Percentiles rank a stretch among this genome's conserved stretches.
These are phyloP conservation scores for Ophiostoma fasciatum DNA, from an alignment of 2,329 filamentous ascomycete genomes.

Conservation along the genomic window DNA sequence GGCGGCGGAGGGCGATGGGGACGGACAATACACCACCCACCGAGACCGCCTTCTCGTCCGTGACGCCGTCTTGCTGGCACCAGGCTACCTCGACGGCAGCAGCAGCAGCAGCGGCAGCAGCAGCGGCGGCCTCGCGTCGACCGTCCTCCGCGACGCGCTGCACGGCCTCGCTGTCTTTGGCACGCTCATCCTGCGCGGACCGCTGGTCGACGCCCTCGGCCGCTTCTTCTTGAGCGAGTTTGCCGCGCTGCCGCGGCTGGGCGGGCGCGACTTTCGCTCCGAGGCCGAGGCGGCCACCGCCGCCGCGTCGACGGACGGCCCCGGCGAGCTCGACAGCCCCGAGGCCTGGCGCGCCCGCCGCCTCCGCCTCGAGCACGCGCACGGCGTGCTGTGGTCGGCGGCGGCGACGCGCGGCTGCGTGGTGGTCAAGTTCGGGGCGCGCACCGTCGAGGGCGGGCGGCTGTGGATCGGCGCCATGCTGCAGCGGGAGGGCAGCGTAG, in stretches of 20 bases:
- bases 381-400: constrained; percentile 65
- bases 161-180: constrained; percentile 64
- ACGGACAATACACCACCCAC: no score
- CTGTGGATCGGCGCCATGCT: constrained; percentile 69
- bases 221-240: constrained; percentile 72
- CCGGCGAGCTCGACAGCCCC: constrained; percentile 21
- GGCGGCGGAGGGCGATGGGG: constrained; percentile 13
- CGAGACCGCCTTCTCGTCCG: constrained; percentile 56
- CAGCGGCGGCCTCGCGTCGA: constrained; percentile 11
- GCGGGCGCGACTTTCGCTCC: constrained; percentile 62
- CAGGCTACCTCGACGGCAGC: constrained; percentile 20
- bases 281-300: constrained; percentile 13
- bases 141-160: constrained; percentile 44
- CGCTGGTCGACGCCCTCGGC: constrained; percentile 48
- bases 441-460: constrained; percentile 65
- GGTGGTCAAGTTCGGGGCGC: constrained; percentile 80
- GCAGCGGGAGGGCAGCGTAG: constrained; percentile 56
- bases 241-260: constrained; percentile 61
- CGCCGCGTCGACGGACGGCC: constrained; percentile 19
- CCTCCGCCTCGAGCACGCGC: constrained; percentile 40
- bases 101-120: constrained; percentile 13
- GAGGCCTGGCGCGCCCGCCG: constrained; percentile 41
- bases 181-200: constrained; percentile 69
- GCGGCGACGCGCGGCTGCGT: constrained; percentile 70
- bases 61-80: constrained; percentile 58